A percentile compares a stretch with the other conserved stretches of the same genome.
These are phyloP conservation scores for Colletotrichum phormii DNA, from an alignment of 2,329 filamentous ascomycete genomes.

Conservation along the genomic window DNA sequence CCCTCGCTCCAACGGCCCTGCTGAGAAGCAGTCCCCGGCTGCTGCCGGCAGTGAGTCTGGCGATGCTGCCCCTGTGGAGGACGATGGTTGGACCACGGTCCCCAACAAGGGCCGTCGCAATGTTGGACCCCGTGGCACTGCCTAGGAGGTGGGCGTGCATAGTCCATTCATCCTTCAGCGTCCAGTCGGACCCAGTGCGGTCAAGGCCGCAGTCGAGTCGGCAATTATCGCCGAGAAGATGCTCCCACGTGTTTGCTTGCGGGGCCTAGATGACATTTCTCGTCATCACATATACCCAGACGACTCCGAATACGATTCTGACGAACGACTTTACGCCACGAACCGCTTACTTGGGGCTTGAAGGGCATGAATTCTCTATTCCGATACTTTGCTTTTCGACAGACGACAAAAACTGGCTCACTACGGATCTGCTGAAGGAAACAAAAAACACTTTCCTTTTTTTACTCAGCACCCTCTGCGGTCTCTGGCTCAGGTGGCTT, in stretches of 20 bases:
- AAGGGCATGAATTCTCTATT: slow-evolving; percentile 23
- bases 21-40: slow-evolving; percentile 50
- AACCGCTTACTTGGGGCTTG: slow-evolving; percentile 35
- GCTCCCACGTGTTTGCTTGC: slow-evolving; percentile 29
- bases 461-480: slow-evolving; percentile 29
- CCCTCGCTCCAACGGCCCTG: slow-evolving; percentile 60
- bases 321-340: slow-evolving; percentile 36
- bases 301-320: slow-evolving; percentile 37
- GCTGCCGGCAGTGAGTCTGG: slow-evolving; percentile 45
- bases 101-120: slow-evolving; percentile 40
- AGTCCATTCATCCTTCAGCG: slow-evolving; percentile 30
- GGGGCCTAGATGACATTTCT: slow-evolving; percentile 32
- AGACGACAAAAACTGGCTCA: slow-evolving; percentile 22
- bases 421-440: slow-evolving; percentile 24
- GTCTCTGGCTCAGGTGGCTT: slow-evolving; percentile 19
- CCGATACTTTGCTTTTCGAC: slow-evolving; percentile 28
- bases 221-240: slow-evolving; percentile 28
- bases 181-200: slow-evolving; percentile 25
- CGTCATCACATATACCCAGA: slow-evolving; percentile 37
- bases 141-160: slow-evolving; percentile 30
- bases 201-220: slow-evolving; percentile 24
- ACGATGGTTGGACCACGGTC: slow-evolving; percentile 75
- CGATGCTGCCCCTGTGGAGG: slow-evolving; percentile 55
- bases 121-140: slow-evolving; percentile 31
- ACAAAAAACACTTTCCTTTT: slow-evolving; percentile 17